A percentile compares a stretch with the other conserved stretches of the same genome.
These are phyloP conservation scores for Ophiostoma australiae DNA, from an alignment of 2,329 filamentous ascomycete genomes.

Conservation along the genomic window DNA sequence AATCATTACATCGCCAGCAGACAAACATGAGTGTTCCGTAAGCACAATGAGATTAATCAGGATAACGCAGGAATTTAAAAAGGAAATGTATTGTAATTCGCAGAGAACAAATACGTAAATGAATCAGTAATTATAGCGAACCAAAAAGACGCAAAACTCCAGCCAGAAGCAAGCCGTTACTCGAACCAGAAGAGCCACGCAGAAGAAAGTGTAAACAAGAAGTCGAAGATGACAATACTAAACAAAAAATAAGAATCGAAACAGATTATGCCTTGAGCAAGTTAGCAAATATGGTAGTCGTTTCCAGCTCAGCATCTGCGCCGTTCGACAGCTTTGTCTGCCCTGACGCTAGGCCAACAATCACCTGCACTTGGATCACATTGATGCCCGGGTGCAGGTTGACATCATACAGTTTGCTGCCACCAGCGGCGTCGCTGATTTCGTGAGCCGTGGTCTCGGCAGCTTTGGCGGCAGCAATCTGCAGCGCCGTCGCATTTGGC, in stretches of 20 bases:
- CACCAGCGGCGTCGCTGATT: conserved; percentile 25
- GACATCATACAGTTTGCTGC: conserved; percentile 69
- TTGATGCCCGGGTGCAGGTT: conserved; percentile 69
- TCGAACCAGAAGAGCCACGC: not conserved
- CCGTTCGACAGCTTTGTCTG: conserved; percentile 50
- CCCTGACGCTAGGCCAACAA: conserved; percentile 62
- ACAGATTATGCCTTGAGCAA: conserved; percentile 44
- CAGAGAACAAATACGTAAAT: not conserved
- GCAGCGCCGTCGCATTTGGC: conserved; percentile 50
- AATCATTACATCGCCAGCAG: not conserved
- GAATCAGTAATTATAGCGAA: not conserved
- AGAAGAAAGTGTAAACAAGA: conserved; percentile 3
- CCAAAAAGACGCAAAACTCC: not conserved
- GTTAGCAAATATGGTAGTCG: conserved; percentile 70
- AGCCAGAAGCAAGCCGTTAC: not conserved
- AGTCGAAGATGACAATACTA: not conserved
- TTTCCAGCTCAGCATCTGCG: conserved; percentile 69
- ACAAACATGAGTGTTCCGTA: not conserved
- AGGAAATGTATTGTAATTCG: not conserved
- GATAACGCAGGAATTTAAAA: not conserved
- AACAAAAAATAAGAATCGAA: not conserved
- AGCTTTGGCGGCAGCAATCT: conserved; percentile 39
- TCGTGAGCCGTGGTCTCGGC: conserved; percentile 3
- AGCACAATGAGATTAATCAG: not conserved
- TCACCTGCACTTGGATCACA: conserved; percentile 70